Conservation (phyloP, 805 yeast species). For the Candida takata region DNA sequence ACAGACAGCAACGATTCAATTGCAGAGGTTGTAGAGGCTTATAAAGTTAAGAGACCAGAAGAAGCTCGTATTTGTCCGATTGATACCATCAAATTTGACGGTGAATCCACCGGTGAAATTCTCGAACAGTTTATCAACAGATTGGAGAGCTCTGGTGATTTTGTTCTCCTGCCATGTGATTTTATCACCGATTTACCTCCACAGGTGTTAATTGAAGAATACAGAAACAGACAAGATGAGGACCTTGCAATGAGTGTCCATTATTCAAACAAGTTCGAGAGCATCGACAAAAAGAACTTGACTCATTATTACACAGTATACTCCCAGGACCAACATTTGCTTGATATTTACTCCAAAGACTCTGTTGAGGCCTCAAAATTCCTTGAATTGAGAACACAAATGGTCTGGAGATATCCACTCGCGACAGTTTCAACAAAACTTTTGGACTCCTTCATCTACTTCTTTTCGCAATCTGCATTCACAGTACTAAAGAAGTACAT, state of each 20-base stretch:
- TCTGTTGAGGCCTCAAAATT: slow-evolving; percentile 67
- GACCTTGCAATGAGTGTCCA: slow-evolving; percentile 73
- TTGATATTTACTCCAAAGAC: slow-evolving; percentile 67
- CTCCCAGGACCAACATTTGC: slow-evolving; percentile 43
- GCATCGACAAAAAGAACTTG: slow-evolving; percentile 70
- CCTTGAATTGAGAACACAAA: slow-evolving; percentile 72
- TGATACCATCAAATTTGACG: slow-evolving; percentile 36
- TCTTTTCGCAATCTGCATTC: slow-evolving; percentile 49
- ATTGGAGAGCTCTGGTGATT: slow-evolving; percentile 34
- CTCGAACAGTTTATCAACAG: slow-evolving; percentile 42
- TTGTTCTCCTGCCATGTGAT: slow-evolving; percentile 90
- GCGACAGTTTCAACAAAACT: slow-evolving; percentile 70
- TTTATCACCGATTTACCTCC: slow-evolving; percentile 91
- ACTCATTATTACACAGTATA: slow-evolving; percentile 64
- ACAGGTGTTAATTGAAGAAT: slow-evolving; percentile 76
- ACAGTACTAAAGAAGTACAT: slow-evolving; percentile 37
- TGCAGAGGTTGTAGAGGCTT: slow-evolving; percentile 40
- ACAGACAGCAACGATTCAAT: slow-evolving; percentile 41
- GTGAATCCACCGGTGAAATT: slow-evolving; percentile 56
- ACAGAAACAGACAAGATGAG: slow-evolving; percentile 58
- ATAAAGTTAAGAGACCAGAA: slow-evolving; percentile 34
- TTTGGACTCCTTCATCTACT: slow-evolving; percentile 66
- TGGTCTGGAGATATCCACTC: slow-evolving; percentile 85
- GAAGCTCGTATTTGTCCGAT: slow-evolving; percentile 28
- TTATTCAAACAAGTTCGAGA: slow-evolving; percentile 68